These are phyloP conservation scores for Huntiella savannae DNA, from an alignment of 2,329 filamentous ascomycete species.

Conservation along the genomic window DNA sequence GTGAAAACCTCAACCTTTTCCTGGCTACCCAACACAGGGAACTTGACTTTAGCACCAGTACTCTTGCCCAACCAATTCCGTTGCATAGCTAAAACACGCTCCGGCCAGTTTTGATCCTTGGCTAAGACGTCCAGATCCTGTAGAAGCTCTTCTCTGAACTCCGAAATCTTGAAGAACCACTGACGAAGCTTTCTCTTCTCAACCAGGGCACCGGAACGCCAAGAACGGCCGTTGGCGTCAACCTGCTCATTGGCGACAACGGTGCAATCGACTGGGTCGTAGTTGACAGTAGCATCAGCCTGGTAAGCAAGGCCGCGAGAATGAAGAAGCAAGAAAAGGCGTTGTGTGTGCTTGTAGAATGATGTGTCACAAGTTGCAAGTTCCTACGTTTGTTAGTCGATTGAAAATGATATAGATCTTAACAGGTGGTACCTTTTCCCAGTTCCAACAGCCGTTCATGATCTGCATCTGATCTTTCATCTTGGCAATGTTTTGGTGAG, in stretches of 20 bases:
- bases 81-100: slow-evolving; percentile 66
- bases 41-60: slow-evolving; percentile 51
- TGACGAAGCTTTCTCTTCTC: slow-evolving; percentile 64
- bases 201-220: slow-evolving; percentile 72
- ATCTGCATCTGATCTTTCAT: slow-evolving; percentile 67
- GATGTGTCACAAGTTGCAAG: slow-evolving; percentile 64
- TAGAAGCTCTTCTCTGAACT: slow-evolving; percentile 54
- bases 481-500: slow-evolving; percentile 54
- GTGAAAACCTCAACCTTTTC: slow-evolving; percentile 56
- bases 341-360: slow-evolving; percentile 82
- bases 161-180: slow-evolving; percentile 77
- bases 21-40: slow-evolving; percentile 33
- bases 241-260: slow-evolving; percentile 88
- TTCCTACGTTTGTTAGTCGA: slow-evolving; percentile 36
- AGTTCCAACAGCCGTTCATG: slow-evolving; percentile 74
- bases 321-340: slow-evolving; percentile 61
- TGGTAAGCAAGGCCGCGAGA: slow-evolving; percentile 64
- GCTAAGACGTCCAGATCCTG: slow-evolving; percentile 49
- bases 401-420: background rate
- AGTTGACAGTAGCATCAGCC: slow-evolving; percentile 70
- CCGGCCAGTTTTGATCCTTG: slow-evolving; percentile 53
- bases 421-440: slow-evolving; percentile 46
- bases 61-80: slow-evolving; percentile 77
- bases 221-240: slow-evolving; percentile 67
- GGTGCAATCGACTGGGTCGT: slow-evolving; percentile 74